A percentile compares a stretch with the other conserved stretches of the same genome.
These are phyloP conservation scores for Malus sieversii DNA, from an alignment of 306 rosid genomes.

Conservation along the genomic window DNA sequence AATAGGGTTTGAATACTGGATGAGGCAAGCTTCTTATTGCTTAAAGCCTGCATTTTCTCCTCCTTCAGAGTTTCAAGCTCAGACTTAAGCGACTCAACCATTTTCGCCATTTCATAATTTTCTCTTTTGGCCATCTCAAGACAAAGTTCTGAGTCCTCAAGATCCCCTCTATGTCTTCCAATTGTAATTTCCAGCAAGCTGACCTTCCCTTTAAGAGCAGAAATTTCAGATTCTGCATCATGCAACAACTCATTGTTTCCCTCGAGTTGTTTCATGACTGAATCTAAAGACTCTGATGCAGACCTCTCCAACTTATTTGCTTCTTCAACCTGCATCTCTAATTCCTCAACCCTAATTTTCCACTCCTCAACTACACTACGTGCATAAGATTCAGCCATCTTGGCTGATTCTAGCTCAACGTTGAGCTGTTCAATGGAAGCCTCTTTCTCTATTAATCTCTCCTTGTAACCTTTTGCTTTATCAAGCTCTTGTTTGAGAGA, in stretches of 20 bases:
- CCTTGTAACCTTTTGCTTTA: constrained; percentile 37
- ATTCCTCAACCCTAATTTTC: constrained; percentile 48
- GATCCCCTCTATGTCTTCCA: constrained; percentile 60
- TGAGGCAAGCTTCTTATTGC: constrained; percentile 70
- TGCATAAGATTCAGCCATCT: constrained; percentile 78
- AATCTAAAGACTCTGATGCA: constrained; percentile 71
- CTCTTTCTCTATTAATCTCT: constrained; percentile 55
- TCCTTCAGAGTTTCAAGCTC: constrained; percentile 58
- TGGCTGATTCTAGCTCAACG: constrained; percentile 82
- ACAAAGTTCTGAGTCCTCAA: constrained; percentile 55
- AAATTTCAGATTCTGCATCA: constrained; percentile 64
- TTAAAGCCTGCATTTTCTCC: constrained; percentile 73
- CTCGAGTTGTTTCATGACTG: constrained; percentile 62
- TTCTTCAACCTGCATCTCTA: constrained; percentile 55
- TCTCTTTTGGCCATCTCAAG: constrained; percentile 52
- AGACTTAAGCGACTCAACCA: constrained; percentile 39
- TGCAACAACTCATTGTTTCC: constrained; percentile 61
- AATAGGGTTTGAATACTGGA: constrained; percentile 63
- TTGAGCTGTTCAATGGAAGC: constrained; percentile 62
- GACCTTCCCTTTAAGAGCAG: constrained; percentile 63
- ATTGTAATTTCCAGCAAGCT: constrained; percentile 73
- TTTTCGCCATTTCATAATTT: constrained; percentile 46
- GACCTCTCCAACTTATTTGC: constrained; percentile 75
- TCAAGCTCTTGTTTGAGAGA: constrained; percentile 57
- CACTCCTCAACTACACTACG: constrained; percentile 67